Evolutionary conservation across 306 rosid genomes (phyloP).

Genomic region (Vicia villosa): DNA sequence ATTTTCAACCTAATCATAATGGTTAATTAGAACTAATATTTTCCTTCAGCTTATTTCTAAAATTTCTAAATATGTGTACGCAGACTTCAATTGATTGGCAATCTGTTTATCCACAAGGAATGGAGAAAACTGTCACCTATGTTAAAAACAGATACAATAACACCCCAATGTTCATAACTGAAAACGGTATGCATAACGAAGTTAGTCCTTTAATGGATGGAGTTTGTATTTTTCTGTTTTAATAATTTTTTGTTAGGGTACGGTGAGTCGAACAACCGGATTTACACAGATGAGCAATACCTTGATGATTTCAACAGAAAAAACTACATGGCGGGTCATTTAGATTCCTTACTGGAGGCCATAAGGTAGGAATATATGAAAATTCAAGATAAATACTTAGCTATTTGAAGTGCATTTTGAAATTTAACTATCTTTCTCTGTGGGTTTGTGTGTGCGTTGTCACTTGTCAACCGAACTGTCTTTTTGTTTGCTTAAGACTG

Average conservation of each 20-base stretch:
- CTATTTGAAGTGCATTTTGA: conserved; percentile 9
- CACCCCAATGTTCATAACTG: conserved; percentile 61
- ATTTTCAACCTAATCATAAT: background rate
- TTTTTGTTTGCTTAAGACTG: background rate
- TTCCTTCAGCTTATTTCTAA: background rate
- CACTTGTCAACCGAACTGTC: background rate
- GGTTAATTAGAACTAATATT: background rate
- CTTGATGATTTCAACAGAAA: conserved; percentile 33
- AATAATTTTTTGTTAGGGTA: conserved; percentile 26
- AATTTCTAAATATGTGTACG: conserved; percentile 15
- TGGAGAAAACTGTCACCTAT: conserved; percentile 55
- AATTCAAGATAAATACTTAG: background rate
- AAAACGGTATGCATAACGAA: conserved; percentile 49
- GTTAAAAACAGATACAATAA: conserved; percentile 56
- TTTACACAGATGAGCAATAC: conserved; percentile 20
- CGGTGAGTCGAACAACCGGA: background rate
- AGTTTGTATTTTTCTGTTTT: conserved; percentile 2
- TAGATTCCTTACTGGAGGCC: conserved; percentile 29
- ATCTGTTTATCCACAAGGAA: conserved; percentile 56
- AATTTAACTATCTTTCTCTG: background rate
- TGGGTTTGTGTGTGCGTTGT: background rate
- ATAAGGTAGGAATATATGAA: conserved; percentile 29
- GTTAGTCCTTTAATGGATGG: background rate
- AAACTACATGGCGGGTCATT: conserved; percentile 31
- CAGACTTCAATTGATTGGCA: conserved; percentile 50